Percentiles rank a stretch among this genome's conserved stretches.
These are phyloP conservation scores for Skeletonema menzelii DNA, from an alignment of 108 stramenopile species.

Conservation along the genomic window DNA sequence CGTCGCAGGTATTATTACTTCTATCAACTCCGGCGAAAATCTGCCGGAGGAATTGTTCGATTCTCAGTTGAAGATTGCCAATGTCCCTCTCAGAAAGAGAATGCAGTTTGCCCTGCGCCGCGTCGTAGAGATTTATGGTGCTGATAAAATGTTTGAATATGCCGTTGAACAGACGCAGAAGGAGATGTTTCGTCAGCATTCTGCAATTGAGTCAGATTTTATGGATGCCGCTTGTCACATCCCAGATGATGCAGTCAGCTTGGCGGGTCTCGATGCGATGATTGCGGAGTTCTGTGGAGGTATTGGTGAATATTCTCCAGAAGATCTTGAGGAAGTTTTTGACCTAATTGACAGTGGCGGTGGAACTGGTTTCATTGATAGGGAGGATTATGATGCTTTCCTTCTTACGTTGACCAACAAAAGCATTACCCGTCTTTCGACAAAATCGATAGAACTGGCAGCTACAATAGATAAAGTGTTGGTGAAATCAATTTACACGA, in stretches of 20 bases:
- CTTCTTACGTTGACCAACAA: not conserved
- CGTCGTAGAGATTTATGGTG: not conserved
- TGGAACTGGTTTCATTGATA: not conserved
- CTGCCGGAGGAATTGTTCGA: conserved; percentile 7
- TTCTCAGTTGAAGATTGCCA: not conserved
- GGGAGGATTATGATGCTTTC: not conserved
- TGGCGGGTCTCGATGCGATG: not conserved
- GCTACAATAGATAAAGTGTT: not conserved
- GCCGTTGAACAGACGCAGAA: conserved; percentile 9
- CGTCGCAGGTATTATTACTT: not conserved
- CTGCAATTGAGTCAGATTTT: not conserved
- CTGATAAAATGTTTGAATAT: conserved; percentile 9
- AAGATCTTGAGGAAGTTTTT: not conserved
- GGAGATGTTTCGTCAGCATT: not conserved
- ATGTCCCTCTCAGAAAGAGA: not conserved
- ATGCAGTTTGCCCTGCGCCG: not conserved
- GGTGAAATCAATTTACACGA: not conserved
- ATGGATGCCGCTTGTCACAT: not conserved
- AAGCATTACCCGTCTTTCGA: not conserved
- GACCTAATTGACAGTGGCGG: not conserved
- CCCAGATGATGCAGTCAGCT: not conserved
- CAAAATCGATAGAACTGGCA: not conserved
- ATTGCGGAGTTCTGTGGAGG: not conserved
- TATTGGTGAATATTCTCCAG: not conserved
- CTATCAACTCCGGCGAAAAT: conserved; percentile 1